Base-by-base conservation (phyloP, 352 stramenopile species). In the Globisporangium ultimum region DNA sequence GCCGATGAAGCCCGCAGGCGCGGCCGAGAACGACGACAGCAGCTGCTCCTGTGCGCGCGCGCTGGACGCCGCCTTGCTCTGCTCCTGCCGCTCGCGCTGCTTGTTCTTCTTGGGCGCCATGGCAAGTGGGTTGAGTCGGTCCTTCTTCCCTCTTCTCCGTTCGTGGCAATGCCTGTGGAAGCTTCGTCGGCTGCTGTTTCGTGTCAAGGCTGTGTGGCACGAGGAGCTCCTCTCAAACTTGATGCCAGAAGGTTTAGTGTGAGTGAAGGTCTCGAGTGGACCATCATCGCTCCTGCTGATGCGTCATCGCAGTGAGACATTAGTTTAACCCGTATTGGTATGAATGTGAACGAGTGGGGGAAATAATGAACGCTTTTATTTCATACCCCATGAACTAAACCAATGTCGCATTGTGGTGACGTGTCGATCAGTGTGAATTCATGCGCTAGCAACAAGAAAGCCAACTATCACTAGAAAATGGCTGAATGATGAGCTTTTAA, bases 11-110 rank as follows among this genome's bases (percentile, higher is more conserved):
- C 67, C 66, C 7, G 70, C 61, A 1, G 64, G 12, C 8, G 68
- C 59, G n/a, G 15, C 22, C 55, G 46, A 42, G 21, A 64, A 64
- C 3, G 64, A 83, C 13, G 71, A 60, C 38, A 84, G 60, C 21
- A 93, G 69, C 28, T 69, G 71, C 62, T 89, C 70, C 47, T 89
- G 79, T n/a, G 84, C 84, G 43, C 85, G 85, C 10, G 82, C 71
- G 48, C 84, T 90, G 11, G 86, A 95, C 10, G 86, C 92, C 48
- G 86, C 86, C 45, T 79, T 78, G 55, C 69, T 89, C 65, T 93
- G 79, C 69, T 91, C 86, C 53, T 88, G 78, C 62, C 90, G 90
- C 68, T 95, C 86, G 66, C 83, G 83, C 74, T 95, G 86, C 68
- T 93, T 93, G 74, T 90, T 95, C 65, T 86, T 90, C 78, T 88